Evolutionary conservation across 352 stramenopile species (phyloP).

Genomic region (Pythium rhizo-oryzae): DNA sequence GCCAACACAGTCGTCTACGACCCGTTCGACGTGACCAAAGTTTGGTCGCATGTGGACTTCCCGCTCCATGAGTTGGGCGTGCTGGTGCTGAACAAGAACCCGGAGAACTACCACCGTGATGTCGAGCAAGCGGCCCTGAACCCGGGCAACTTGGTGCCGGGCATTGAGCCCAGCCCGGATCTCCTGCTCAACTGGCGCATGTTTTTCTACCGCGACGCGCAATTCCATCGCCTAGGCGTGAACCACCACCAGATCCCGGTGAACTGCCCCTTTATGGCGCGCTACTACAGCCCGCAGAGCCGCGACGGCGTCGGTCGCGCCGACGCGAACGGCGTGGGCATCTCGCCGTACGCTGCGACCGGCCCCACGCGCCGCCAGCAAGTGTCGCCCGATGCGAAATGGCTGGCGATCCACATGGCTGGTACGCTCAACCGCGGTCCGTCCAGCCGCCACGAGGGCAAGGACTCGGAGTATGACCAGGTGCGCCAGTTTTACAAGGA

Average conservation of each 20-base stretch:
- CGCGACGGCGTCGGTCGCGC: constrained; percentile 29
- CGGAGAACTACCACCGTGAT: constrained; percentile 94
- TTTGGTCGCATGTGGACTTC: constrained; percentile 90
- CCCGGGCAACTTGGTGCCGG: constrained; percentile 90
- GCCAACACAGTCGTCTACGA: constrained; percentile 68
- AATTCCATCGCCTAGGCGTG: constrained; percentile 84
- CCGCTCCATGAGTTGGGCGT: constrained; percentile 86
- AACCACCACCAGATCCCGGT: constrained; percentile 92
- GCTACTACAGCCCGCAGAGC: constrained; percentile 32
- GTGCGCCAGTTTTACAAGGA: constrained; percentile 30
- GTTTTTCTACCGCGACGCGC: constrained; percentile 91
- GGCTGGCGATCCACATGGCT: constrained; percentile 27
- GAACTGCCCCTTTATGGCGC: constrained; percentile 72
- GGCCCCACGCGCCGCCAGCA: constrained; percentile 17
- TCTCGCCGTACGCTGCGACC: constrained; percentile 19
- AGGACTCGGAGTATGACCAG: constrained; percentile 34
- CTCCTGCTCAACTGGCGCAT: constrained; percentile 47
- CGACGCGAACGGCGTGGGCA: constrained; percentile 32
- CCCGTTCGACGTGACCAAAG: constrained; percentile 94
- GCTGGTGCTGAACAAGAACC: constrained; percentile 92
- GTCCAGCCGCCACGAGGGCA: constrained; percentile 32
- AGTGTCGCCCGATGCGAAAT: constrained; percentile 23
- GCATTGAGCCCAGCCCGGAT: constrained; percentile 85
- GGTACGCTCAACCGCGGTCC: constrained; percentile 25
- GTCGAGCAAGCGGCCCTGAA: constrained; percentile 93